phyloP scores from a whole-genome alignment of 768 basidiomycete genomes.

The Russula brevipes region DNA sequence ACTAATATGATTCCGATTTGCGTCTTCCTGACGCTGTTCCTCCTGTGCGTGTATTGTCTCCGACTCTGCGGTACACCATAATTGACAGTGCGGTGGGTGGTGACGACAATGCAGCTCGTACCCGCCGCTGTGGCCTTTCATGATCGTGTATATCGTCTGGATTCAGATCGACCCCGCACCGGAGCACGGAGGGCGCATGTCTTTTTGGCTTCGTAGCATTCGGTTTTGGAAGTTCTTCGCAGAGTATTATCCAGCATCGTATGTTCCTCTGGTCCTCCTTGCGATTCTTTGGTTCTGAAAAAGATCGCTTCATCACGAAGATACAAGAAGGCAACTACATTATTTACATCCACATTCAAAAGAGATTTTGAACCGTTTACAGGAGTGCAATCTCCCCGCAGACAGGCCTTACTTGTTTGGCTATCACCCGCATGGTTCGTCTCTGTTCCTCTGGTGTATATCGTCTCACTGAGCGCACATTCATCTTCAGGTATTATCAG shows the following conservation, averaged over 20 bases:
- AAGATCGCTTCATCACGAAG: conserved; percentile 19
- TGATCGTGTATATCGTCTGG: conserved; percentile 78
- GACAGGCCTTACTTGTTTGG: conserved; percentile 96
- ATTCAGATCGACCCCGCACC: conserved; percentile 72
- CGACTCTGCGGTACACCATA: neutral
- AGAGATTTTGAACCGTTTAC: neutral
- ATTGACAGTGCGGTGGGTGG: neutral
- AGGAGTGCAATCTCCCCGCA: conserved; percentile 89
- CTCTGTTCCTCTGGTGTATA: neutral
- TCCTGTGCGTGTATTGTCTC: conserved; percentile 55
- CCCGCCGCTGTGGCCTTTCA: conserved; percentile 82
- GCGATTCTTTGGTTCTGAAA: neutral
- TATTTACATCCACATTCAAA: neutral
- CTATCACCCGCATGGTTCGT: conserved; percentile 92
- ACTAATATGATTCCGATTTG: conserved; percentile 72
- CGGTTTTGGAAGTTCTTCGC: conserved; percentile 87
- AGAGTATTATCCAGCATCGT: conserved; percentile 88
- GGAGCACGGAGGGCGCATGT: conserved; percentile 63
- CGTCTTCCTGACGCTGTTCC: conserved; percentile 62
- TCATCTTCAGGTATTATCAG: conserved; percentile 79
- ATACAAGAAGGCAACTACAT: conserved; percentile 39
- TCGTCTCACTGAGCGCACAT: neutral
- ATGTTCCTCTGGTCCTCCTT: conserved; percentile 34
- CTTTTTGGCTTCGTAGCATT: conserved; percentile 64
- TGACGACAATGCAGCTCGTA: conserved; percentile 55